Evolutionary conservation across 2,329 filamentous ascomycete species (phyloP).

Genomic region (Penicillium sp.): DNA sequence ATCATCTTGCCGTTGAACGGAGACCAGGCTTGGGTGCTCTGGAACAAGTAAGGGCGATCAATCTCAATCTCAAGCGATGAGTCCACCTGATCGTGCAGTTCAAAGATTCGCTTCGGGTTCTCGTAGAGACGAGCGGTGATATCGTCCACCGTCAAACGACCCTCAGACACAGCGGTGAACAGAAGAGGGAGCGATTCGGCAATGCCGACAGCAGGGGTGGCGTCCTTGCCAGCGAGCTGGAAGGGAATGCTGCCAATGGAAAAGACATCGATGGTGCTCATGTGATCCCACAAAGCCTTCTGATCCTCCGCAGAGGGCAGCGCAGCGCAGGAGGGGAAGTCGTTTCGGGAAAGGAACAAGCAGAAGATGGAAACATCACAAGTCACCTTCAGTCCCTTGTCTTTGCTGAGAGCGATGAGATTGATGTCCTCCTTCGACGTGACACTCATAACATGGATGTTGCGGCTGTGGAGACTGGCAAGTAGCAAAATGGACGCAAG

Average conservation of each 20-base stretch:
- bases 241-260: constrained; percentile 73
- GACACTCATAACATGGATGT: constrained; percentile 73
- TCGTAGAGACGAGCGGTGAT: constrained; percentile 66
- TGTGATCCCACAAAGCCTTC: constrained; percentile 65
- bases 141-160: constrained; percentile 66
- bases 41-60: constrained; percentile 61
- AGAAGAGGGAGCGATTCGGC: constrained; percentile 67
- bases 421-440: constrained; percentile 75
- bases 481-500: constrained; percentile 73
- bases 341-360: constrained; percentile 65
- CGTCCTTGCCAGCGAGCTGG: constrained; percentile 58
- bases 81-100: constrained; percentile 72
- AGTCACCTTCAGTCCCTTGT: constrained; percentile 74
- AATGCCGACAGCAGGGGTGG: constrained; percentile 61
- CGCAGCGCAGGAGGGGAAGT: constrained; percentile 61
- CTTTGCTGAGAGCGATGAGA: constrained; percentile 69
- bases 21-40: constrained; percentile 55
- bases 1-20: constrained; percentile 65
- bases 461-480: constrained; percentile 69
- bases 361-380: constrained; percentile 78
- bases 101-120: constrained; percentile 74
- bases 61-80: constrained; percentile 69
- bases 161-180: constrained; percentile 68
- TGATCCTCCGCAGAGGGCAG: constrained; percentile 65
- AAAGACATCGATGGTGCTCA: constrained; percentile 70